phyloP scores from a whole-genome alignment of 768 basidiomycete species.

The Podaxis mareebaensis region DNA sequence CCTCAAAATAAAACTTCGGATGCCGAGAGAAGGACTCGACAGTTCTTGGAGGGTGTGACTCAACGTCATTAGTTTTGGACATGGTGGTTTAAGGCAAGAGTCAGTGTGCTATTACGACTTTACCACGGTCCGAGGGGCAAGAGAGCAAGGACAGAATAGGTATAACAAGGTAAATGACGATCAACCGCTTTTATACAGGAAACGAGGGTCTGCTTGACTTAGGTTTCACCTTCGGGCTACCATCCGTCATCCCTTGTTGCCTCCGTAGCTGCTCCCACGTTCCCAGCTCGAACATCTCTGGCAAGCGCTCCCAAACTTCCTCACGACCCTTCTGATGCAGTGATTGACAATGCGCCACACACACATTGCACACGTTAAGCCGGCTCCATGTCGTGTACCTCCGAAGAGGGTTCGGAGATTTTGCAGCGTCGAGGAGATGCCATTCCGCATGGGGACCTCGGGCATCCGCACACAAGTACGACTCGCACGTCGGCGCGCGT shows the following conservation, averaged over 20 bases:
- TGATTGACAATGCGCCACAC: slow-evolving; percentile 31
- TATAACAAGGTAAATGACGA: not conserved
- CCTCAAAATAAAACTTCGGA: slow-evolving; percentile 38
- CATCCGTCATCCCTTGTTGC: slow-evolving; percentile 23
- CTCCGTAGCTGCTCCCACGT: slow-evolving; percentile 35
- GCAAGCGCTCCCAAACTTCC: slow-evolving; percentile 41
- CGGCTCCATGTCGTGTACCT: slow-evolving; percentile 34
- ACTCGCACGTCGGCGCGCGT: slow-evolving; percentile 30
- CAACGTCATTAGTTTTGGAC: not conserved
- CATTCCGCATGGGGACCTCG: slow-evolving; percentile 44
- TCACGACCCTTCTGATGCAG: slow-evolving; percentile 33
- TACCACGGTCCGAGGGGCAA: not conserved
- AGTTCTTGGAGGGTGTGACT: too few relatives aligned
- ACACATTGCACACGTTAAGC: slow-evolving; percentile 36
- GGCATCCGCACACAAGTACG: slow-evolving; percentile 32
- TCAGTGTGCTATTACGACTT: not conserved
- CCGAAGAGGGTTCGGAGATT: slow-evolving; percentile 35
- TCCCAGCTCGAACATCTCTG: slow-evolving; percentile 38
- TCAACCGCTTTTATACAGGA: not conserved
- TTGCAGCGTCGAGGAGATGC: slow-evolving; percentile 39
- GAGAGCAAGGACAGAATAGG: not conserved
- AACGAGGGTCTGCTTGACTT: slow-evolving; percentile 11
- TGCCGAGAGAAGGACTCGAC: slow-evolving; percentile 14
- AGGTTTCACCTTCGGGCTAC: slow-evolving; percentile 2
- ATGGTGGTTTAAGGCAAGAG: not conserved